Evolutionary conservation across 1,284 basidiomycete species (phyloP).

Genomic region (Ceratobasidium sp.): DNA sequence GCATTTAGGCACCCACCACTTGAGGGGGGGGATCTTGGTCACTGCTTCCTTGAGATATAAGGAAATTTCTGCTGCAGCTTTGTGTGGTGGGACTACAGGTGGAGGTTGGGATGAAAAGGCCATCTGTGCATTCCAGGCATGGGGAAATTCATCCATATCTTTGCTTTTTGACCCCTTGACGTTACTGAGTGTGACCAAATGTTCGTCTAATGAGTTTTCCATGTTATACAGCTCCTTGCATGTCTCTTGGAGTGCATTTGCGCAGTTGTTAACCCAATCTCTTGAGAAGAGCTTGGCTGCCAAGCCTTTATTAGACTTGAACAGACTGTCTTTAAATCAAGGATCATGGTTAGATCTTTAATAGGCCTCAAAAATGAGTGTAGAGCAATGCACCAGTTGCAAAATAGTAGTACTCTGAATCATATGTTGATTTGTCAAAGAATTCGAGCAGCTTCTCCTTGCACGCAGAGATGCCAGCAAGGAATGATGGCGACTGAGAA

Average conservation of each 20-base stretch:
- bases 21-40: neutral
- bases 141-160: neutral
- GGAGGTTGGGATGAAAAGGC: neutral
- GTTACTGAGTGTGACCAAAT: too few relatives aligned
- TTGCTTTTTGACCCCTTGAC: neutral
- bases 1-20: constrained; percentile 9
- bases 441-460: constrained; percentile 41
- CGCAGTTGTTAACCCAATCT: constrained; percentile 4
- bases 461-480: constrained; percentile 1
- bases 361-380: neutral
- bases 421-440: constrained; percentile 41
- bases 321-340: constrained; percentile 8
- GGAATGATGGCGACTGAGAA: neutral
- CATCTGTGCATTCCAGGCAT: neutral
- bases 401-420: constrained; percentile 44
- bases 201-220: neutral
- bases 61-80: neutral
- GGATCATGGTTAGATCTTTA: neutral
- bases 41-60: neutral
- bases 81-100: neutral
- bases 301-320: neutral
- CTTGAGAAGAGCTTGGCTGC: neutral
- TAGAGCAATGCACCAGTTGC: constrained; percentile 6
- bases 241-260: neutral
- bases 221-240: neutral